A percentile compares a stretch with the other conserved stretches of the same genome.
These are phyloP conservation scores for Pulveroboletus sp. DNA, from an alignment of 768 basidiomycete species.

Conservation along the genomic window DNA sequence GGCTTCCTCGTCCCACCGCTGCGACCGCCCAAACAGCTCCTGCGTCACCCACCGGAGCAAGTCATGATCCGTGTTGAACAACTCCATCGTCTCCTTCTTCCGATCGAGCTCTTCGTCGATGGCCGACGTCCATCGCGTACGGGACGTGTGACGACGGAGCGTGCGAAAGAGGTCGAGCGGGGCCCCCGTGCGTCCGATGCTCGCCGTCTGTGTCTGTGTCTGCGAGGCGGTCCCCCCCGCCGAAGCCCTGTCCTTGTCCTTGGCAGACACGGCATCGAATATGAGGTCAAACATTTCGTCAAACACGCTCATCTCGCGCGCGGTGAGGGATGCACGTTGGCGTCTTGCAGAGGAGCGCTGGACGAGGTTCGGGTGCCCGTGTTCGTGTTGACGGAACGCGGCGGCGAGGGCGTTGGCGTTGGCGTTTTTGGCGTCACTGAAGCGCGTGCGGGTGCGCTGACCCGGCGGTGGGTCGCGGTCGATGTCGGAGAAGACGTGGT, in stretches of 20 bases:
- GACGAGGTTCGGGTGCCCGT: not conserved
- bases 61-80: slow-evolving; percentile 63
- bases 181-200: slow-evolving; percentile 13
- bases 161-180: slow-evolving; percentile 51
- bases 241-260: slow-evolving; percentile 15
- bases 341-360: slow-evolving; percentile 15
- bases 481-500: slow-evolving; percentile 50
- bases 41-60: slow-evolving; percentile 69
- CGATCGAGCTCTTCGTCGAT: slow-evolving; percentile 56
- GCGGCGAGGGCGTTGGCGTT: not conserved
- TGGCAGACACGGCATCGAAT: slow-evolving; percentile 49
- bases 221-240: not conserved
- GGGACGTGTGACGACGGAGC: slow-evolving; percentile 49
- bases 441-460: slow-evolving; percentile 12
- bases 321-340: slow-evolving; percentile 61
- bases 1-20: slow-evolving; percentile 46
- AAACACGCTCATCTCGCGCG: slow-evolving; percentile 60
- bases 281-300: slow-evolving; percentile 73
- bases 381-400: not conserved
- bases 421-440: not conserved
- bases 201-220: slow-evolving; percentile 7
- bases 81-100: slow-evolving; percentile 69
- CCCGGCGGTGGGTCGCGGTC: slow-evolving; percentile 26
- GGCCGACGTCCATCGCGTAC: slow-evolving; percentile 48
- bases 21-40: slow-evolving; percentile 63